Percentiles rank a stretch among this genome's conserved stretches.
Conservation (phyloP, 345 rosid genomes). For the Bretschneidera sinensis region DNA sequence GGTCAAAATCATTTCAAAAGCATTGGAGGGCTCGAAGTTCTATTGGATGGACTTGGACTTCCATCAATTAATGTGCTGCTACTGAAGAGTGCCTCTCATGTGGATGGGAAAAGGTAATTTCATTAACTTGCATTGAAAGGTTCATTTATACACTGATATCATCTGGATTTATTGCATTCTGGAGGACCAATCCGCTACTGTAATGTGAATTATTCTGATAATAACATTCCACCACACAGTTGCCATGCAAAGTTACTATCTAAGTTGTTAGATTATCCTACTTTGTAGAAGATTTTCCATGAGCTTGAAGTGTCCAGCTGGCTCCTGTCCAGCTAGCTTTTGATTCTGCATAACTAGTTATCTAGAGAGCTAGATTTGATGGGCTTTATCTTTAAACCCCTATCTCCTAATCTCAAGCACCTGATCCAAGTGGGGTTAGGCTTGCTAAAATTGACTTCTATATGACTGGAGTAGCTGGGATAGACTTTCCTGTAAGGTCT, state of each 20-base stretch:
- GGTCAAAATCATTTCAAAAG: slow-evolving; percentile 82
- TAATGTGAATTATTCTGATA: neutral
- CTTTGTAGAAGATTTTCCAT: neutral
- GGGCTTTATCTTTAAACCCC: neutral
- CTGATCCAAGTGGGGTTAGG: neutral
- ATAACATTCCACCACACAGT: too few relatives aligned
- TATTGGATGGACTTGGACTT: slow-evolving; percentile 66
- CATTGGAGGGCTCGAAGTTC: slow-evolving; percentile 76
- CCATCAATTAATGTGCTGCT: slow-evolving; percentile 39
- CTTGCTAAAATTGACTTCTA: neutral
- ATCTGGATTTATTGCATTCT: neutral
- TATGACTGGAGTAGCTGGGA: too few relatives aligned
- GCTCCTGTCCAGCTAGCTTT: too few relatives aligned
- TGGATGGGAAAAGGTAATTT: slow-evolving; percentile 38
- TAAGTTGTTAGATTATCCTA: neutral
- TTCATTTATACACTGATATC: neutral
- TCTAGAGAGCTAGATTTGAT: neutral
- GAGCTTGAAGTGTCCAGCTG: neutral
- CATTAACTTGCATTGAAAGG: neutral
- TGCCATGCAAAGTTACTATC: neutral
- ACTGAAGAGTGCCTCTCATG: slow-evolving; percentile 24
- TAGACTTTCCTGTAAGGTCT: too few relatives aligned
- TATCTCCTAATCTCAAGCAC: neutral
- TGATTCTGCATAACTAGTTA: too few relatives aligned
- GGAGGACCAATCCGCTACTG: neutral